Evolutionary conservation across 2,329 filamentous ascomycete genomes (phyloP), one percentile per base, ranked within the genome.

Genomic region (Penicillium sp.): DNA sequence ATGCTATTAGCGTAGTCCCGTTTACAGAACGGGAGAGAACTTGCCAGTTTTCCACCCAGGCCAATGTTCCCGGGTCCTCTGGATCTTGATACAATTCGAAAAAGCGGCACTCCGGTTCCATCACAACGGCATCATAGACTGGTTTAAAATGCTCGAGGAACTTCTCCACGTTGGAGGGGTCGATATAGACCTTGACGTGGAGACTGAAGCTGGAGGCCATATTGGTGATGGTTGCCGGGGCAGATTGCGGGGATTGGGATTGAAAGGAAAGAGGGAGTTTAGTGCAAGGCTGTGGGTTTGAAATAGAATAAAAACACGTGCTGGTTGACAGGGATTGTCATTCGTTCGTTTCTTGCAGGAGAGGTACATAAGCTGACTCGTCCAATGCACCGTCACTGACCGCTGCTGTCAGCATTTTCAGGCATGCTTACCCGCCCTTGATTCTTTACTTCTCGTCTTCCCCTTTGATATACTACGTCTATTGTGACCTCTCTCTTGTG

Each of bases 31-130:
- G 37, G 29, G 3, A 18, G 31, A 41, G 6, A 20, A 51, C 7
- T 12, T 56, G 73, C 76, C 76, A 78, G 54, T 77, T 72, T 56
- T 77, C 75, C 22, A 77, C 69, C 73, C 73, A 78, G 5, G 64
- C 68, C 8, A 78, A 53, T 27, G 67, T 69, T 3, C 75, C 75
- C 1, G 74, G 73, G 15, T 75, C 67, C 18, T 73, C 68, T 0
- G 63, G 60, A 53, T 63, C 65, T 54, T 69, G 68, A 41, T 74
- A 77, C 23, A 79, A 62, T 58, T 79, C 72, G 59, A 80, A 80
- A 64, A 76, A 80, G 1, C 71, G 67, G 58, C 73, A 76, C 52
- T 79, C 75, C 2, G 76, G 73, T 63, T 80, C 78, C 2, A 69
- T 71, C 7, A 69, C 62, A 6, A 79, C 73, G n/a, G 60, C 61